Evolutionary conservation across 257 asterid species (phyloP).

Genomic region (Solanum tacnaense): DNA sequence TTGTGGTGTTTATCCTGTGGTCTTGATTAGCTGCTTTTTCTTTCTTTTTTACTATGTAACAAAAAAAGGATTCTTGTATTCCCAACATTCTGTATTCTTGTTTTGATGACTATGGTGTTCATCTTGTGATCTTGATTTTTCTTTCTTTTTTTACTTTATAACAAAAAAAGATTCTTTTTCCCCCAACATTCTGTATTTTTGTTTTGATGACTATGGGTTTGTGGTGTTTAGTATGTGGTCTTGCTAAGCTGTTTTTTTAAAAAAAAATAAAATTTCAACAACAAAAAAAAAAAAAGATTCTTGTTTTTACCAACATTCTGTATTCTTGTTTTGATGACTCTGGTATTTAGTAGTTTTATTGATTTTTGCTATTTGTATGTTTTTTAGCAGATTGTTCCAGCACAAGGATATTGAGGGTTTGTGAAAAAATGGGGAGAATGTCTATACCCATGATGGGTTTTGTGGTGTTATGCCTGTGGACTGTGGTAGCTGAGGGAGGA

Average conservation of each 20-base stretch:
- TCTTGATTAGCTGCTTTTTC: neutral
- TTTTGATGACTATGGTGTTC: neutral
- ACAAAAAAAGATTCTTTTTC: too few relatives aligned
- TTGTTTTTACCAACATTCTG: too few relatives aligned
- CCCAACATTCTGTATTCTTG: neutral
- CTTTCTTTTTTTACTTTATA: too few relatives aligned
- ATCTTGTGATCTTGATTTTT: too few relatives aligned
- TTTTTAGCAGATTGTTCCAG: neutral
- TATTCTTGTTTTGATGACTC: too few relatives aligned
- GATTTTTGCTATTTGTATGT: neutral
- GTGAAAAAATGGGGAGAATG: neutral
- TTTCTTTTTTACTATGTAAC: neutral
- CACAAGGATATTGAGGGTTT: neutral
- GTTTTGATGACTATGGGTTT: too few relatives aligned
- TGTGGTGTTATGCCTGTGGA: conserved; percentile 17
- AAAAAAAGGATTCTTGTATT: neutral
- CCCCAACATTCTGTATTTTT: too few relatives aligned
- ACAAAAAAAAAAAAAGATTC: too few relatives aligned
- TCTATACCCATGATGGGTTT: conserved; percentile 15
- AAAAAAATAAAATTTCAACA: accelerated
- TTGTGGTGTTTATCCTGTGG: conserved; percentile 18
- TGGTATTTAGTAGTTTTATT: neutral
- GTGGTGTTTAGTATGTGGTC: too few relatives aligned
- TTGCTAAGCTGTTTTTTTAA: too few relatives aligned
- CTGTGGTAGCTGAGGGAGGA: conserved; percentile 40